Evolutionary conservation across 176 grass and related monocot genomes (phyloP).

Genomic region (Dendrocalamus sinicus): DNA sequence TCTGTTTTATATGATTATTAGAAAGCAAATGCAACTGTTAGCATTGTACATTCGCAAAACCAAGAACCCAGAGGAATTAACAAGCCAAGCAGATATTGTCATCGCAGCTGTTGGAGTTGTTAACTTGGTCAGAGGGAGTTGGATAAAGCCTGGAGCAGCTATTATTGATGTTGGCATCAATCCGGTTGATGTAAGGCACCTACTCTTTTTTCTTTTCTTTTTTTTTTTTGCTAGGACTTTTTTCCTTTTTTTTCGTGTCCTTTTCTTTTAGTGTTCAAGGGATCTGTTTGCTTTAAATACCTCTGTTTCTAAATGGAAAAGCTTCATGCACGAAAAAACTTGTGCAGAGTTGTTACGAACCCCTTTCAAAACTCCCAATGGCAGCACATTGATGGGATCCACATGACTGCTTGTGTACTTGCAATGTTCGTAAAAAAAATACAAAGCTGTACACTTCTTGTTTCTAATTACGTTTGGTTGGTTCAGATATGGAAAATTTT

Average conservation of each 20-base stretch:
- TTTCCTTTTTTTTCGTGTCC: neutral
- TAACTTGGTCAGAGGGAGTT: constrained; percentile 85
- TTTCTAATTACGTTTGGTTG: neutral
- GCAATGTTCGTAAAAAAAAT: neutral
- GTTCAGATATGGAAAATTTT: neutral
- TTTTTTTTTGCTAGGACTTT: neutral
- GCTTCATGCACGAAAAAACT: neutral
- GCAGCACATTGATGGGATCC: neutral
- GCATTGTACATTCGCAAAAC: constrained; percentile 94
- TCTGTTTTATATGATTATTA: constrained; percentile 43
- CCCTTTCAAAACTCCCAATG: neutral
- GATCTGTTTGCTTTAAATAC: neutral
- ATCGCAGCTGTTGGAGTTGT: constrained; percentile 91
- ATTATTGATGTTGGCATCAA: constrained; percentile 99
- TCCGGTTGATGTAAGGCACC: constrained; percentile 80
- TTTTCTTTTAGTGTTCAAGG: neutral
- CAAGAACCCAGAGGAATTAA: constrained; percentile 83
- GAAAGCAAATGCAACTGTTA: constrained; percentile 98
- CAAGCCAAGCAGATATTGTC: constrained; percentile 88
- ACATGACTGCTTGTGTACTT: neutral
- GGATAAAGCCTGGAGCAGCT: constrained; percentile 90
- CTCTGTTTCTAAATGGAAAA: constrained; percentile 5
- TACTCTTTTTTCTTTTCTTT: constrained; percentile 4
- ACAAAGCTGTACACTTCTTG: neutral
- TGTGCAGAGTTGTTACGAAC: neutral